Conservation (phyloP, 2,329 filamentous ascomycete genomes). For the Mycogone perniciosa region DNA sequence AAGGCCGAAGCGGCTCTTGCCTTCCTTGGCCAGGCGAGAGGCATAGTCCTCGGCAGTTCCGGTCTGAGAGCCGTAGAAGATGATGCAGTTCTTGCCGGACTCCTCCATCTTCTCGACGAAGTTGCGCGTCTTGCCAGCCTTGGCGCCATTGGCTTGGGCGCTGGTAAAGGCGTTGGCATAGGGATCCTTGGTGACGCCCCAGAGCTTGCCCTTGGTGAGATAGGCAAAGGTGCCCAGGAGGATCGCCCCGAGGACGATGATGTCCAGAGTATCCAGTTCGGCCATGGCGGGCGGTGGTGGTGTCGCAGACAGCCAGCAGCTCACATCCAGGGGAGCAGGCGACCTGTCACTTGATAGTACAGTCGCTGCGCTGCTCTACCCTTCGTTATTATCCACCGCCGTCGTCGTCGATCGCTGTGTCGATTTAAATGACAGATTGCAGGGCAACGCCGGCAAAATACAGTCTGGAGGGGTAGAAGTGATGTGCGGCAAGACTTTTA, state of each 20-base stretch:
- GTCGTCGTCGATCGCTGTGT: background rate
- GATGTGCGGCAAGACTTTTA: background rate
- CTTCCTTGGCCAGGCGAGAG: slow-evolving; percentile 91
- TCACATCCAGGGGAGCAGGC: background rate
- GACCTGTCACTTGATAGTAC: too few species aligned
- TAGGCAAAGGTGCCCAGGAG: slow-evolving; percentile 86
- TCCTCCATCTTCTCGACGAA: slow-evolving; percentile 96
- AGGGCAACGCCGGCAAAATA: background rate
- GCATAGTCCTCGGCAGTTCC: slow-evolving; percentile 98
- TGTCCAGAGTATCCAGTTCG: slow-evolving; percentile 91
- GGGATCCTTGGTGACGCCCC: slow-evolving; percentile 82
- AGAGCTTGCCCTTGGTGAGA: slow-evolving; percentile 95
- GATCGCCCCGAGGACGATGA: slow-evolving; percentile 81
- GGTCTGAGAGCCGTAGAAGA: slow-evolving; percentile 98
- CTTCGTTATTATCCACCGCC: background rate
- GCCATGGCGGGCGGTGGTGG: slow-evolving; percentile 61
- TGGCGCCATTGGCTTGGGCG: slow-evolving; percentile 57
- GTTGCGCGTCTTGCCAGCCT: slow-evolving; percentile 80
- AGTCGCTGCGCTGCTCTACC: too few species aligned
- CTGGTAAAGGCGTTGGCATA: slow-evolving; percentile 71
- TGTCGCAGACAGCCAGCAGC: background rate
- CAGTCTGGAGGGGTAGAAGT: background rate
- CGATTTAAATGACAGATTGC: background rate
- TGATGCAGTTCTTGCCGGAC: slow-evolving; percentile 90
- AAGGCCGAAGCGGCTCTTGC: slow-evolving; percentile 88